Conservation (phyloP, 1,284 basidiomycete genomes). For the Tilletia setariae region DNA sequence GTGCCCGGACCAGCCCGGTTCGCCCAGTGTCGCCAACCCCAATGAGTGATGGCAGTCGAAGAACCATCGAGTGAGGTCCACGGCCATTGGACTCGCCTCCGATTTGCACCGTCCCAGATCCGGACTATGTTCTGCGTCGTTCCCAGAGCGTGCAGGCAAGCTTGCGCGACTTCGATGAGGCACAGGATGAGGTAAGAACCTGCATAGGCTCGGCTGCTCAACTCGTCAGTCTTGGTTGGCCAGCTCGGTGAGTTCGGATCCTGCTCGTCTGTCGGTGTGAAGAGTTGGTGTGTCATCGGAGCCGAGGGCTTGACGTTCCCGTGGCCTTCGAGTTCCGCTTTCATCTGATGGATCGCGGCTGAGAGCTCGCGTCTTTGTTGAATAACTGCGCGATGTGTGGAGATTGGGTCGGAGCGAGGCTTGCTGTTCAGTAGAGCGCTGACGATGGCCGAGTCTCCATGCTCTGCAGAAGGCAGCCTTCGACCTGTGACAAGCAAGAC, state of each 20-base stretch:
- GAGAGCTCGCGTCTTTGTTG: not conserved
- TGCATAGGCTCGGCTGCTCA: slow-evolving; percentile 30
- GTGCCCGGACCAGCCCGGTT: not conserved
- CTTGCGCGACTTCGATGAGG: slow-evolving; percentile 38
- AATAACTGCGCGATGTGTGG: not conserved
- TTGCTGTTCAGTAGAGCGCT: not conserved
- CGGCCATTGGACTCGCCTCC: not conserved
- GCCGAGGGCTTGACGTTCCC: not conserved
- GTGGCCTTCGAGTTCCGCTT: not conserved
- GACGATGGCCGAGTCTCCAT: not conserved
- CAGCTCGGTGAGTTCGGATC: not conserved
- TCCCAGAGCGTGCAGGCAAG: slow-evolving; percentile 25
- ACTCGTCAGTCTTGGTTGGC: not conserved
- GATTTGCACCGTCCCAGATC: slow-evolving; percentile 15
- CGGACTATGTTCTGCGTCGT: slow-evolving; percentile 16
- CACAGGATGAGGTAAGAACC: slow-evolving; percentile 38
- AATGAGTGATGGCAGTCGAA: not conserved
- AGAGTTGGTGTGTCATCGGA: not conserved
- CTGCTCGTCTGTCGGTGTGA: not conserved
- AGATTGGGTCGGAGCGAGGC: not conserved
- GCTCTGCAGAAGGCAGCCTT: not conserved
- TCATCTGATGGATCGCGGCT: slow-evolving; percentile 5
- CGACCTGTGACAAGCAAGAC: not conserved
- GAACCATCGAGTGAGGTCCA: slow-evolving; percentile 2
- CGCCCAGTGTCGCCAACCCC: slow-evolving; percentile 11